These are phyloP conservation scores for Inga oerstediana DNA, from an alignment of 306 rosid genomes.

Conservation along the genomic window DNA sequence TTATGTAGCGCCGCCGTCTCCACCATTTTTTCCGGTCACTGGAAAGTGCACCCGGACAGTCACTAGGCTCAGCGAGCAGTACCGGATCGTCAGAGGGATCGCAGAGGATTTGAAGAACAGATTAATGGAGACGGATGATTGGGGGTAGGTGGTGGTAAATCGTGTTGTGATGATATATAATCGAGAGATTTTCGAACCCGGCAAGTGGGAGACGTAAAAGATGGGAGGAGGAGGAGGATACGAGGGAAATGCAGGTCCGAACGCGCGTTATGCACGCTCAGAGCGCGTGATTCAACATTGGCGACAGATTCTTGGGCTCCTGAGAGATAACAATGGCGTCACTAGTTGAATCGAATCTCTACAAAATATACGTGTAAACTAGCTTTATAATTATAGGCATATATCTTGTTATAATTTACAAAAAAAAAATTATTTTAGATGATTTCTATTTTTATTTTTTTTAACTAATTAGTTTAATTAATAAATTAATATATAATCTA, in stretches of 20 bases:
- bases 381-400: background rate
- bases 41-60: background rate
- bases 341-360: background rate
- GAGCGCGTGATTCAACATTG: background rate
- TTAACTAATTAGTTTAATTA: too few relatives aligned
- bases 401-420: background rate
- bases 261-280: background rate
- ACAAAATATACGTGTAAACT: background rate
- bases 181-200: conserved; percentile 28
- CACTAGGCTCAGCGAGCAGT: background rate
- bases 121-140: background rate
- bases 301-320: background rate
- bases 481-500: too few relatives aligned
- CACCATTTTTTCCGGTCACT: conserved; percentile 57
- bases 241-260: background rate
- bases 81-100: background rate
- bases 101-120: conserved; percentile 3
- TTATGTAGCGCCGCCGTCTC: conserved; percentile 36
- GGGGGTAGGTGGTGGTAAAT: conserved; percentile 29
- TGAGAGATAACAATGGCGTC: background rate
- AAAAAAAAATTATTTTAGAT: too few relatives aligned
- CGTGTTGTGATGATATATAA: conserved; percentile 4
- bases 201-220: background rate
- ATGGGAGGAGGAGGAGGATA: background rate
- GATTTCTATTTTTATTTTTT: too few relatives aligned